Evolutionary conservation across 129 eudicot species (phyloP).

Genomic region (Heracleum sosnowskyi): DNA sequence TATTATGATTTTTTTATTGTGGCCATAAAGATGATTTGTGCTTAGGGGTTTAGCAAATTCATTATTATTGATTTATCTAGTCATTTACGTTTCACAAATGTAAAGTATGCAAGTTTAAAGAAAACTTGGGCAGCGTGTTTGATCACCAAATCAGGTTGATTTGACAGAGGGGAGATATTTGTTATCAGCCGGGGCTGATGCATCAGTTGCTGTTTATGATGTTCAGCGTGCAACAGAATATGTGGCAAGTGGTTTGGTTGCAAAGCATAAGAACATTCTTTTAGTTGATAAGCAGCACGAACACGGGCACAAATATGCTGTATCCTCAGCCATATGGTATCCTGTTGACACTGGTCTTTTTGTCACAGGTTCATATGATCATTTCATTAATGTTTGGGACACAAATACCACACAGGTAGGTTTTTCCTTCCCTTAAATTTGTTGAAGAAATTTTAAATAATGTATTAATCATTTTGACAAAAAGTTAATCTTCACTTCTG

Average conservation of each 20-base stretch:
- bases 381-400: conserved; percentile 91
- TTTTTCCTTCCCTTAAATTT: background rate
- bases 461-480: background rate
- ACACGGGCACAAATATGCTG: conserved; percentile 75
- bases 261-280: conserved; percentile 63
- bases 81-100: background rate
- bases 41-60: background rate
- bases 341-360: conserved; percentile 94
- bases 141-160: conserved; percentile 93
- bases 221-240: conserved; percentile 72
- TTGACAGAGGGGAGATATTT: conserved; percentile 97
- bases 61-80: background rate
- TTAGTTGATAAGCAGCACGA: conserved; percentile 75
- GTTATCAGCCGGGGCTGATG: conserved; percentile 85
- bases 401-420: conserved; percentile 83
- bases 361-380: conserved; percentile 92
- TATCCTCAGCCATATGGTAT: conserved; percentile 95
- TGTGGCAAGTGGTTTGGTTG: conserved; percentile 70
- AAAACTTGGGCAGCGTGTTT: conserved; percentile 30
- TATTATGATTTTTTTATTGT: background rate
- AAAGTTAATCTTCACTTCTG: background rate
- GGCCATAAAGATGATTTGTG: background rate
- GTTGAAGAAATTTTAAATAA: background rate
- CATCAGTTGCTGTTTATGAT: conserved; percentile 83
- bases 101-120: background rate